phyloP scores from a whole-genome alignment of 345 rosid species.

The Conringia planisiliqua region DNA sequence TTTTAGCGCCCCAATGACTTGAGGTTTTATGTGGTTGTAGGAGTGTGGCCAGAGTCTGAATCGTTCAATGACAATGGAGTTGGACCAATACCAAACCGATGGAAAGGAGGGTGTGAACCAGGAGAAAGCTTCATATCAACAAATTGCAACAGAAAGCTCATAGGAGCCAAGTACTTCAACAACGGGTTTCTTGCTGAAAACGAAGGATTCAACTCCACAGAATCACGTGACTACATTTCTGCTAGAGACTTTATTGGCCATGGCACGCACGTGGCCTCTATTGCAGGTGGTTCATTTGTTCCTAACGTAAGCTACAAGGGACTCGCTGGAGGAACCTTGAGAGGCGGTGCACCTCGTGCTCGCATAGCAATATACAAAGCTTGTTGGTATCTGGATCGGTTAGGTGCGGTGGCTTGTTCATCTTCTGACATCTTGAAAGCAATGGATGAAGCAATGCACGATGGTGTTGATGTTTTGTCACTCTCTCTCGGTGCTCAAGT shows the following conservation, averaged over 20 bases:
- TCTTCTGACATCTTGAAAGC: constrained; percentile 47
- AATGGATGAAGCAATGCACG: constrained; percentile 53
- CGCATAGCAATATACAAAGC: constrained; percentile 51
- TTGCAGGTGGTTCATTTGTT: constrained; percentile 48
- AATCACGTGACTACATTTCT: constrained; percentile 36
- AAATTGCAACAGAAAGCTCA: constrained; percentile 46
- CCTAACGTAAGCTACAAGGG: constrained; percentile 43
- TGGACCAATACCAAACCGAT: not conserved
- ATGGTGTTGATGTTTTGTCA: constrained; percentile 48
- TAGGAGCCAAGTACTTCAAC: constrained; percentile 52
- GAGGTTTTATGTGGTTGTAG: not conserved
- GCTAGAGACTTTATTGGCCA: constrained; percentile 51
- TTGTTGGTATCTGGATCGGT: constrained; percentile 40
- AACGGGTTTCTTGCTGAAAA: constrained; percentile 43
- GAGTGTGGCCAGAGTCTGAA: constrained; percentile 25
- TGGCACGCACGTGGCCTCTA: constrained; percentile 47
- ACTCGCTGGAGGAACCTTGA: constrained; percentile 41
- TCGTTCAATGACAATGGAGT: not conserved
- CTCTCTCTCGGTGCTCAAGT: constrained; percentile 39
- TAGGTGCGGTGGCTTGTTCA: not conserved
- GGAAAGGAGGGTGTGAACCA: constrained; percentile 24
- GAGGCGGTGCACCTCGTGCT: constrained; percentile 49
- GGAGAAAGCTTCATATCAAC: constrained; percentile 23
- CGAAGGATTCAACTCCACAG: constrained; percentile 36
- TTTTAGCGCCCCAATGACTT: not conserved